Evolutionary conservation across 1,139 yeast species (phyloP).

Genomic region (Pichia sp.): DNA sequence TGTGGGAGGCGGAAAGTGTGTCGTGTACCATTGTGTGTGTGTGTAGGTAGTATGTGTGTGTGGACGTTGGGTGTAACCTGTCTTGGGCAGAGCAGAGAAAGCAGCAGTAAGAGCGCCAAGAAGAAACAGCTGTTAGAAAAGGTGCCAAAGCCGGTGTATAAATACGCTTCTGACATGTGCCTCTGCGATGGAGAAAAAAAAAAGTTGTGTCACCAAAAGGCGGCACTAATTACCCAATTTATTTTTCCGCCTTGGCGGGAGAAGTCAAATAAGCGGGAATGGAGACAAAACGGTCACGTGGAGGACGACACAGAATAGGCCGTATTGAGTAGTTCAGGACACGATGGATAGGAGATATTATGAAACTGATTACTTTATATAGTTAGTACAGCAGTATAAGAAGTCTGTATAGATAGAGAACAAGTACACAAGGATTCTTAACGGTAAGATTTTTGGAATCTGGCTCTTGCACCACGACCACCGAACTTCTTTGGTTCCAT

Average conservation of each 20-base stretch:
- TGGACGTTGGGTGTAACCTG: not conserved
- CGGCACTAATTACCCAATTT: not conserved
- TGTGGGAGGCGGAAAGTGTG: conserved; percentile 65
- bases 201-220: not conserved
- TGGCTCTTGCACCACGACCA: conserved; percentile 99
- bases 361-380: not conserved
- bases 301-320: no score
- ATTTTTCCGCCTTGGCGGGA: not conserved
- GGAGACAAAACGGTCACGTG: not conserved
- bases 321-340: no score
- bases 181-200: no score
- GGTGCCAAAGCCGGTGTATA: no score
- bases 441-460: conserved; percentile 99
- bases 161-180: no score
- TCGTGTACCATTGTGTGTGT: conserved; percentile 32
- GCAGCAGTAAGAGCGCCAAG: no score
- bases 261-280: not conserved
- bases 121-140: no score
- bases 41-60: not conserved
- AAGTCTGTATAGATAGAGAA: conserved; percentile 5
- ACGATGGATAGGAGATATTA: not conserved
- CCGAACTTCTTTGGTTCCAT: conserved; percentile 99
- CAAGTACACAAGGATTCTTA: conserved; percentile 38
- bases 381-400: not conserved
- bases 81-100: no score